Evolutionary conservation across 2,329 filamentous ascomycete genomes (phyloP).

Genomic region (Cryphonectria parasitica): DNA sequence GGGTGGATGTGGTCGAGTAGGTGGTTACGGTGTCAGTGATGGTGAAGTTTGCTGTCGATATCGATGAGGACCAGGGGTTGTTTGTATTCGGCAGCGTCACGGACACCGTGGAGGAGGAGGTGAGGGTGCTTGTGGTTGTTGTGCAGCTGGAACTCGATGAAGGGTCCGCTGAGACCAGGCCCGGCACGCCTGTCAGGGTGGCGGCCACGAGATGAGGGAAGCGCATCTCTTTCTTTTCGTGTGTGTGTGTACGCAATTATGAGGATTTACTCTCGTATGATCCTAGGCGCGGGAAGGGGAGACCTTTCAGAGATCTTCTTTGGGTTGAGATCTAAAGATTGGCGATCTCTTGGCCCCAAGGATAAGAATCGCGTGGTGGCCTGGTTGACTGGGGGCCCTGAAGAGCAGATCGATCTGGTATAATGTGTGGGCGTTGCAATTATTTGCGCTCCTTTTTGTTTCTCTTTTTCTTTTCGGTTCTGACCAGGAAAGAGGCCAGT

Average conservation of each 20-base stretch:
- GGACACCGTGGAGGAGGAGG: not conserved
- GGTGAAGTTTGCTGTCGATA: not conserved
- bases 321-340: conserved; percentile 2
- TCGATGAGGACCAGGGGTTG: conserved; percentile 7
- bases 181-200: conserved; percentile 15
- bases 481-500: not conserved
- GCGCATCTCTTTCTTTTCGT: conserved; percentile 15
- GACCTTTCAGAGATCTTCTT: not conserved
- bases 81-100: not conserved
- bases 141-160: not conserved
- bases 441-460: not conserved
- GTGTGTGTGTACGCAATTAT: not conserved
- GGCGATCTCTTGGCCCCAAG: conserved; percentile 5
- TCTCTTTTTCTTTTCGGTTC: not conserved
- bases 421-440: not conserved
- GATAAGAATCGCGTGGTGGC: not conserved
- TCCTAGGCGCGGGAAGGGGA: not conserved
- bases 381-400: conserved; percentile 2
- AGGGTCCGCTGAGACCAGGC: conserved; percentile 14
- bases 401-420: not conserved
- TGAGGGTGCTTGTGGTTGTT: not conserved
- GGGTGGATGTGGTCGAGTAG: not conserved
- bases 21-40: conserved; percentile 1
- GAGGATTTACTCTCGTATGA: not conserved
- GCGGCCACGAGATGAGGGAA: conserved; percentile 20